Evolutionary conservation across 2,329 filamentous ascomycete genomes (phyloP), one percentile per base, ranked within the genome.

Genomic region (Beauveria caledonica): DNA sequence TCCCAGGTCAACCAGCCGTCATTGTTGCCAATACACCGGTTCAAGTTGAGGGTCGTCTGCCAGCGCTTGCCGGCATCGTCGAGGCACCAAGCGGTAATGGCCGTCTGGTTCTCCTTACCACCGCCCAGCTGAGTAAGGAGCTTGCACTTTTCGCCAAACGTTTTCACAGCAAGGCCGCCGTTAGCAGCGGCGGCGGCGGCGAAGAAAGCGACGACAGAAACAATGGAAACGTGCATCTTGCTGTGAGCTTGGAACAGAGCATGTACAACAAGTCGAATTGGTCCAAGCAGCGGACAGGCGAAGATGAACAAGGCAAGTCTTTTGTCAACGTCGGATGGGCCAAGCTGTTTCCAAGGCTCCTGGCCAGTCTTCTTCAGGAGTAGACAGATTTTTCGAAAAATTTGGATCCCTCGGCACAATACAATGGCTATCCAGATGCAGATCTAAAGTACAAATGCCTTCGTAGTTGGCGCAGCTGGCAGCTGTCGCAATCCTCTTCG

Each of bases 11-110:
- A n/a, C 42, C 8, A 56, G 53, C 53, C 25, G 25, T 6, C n/a
- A n/a, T 56, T n/a, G 53, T 56, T 56, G 53, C 40, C 40, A 9
- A 56, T 25, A 42, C 53, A 56, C 53, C 11, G 53, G 53, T 56
- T 56, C 53, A 56, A 42, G 53, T 56, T 56, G 42, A 56, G 17
- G 36, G 23, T 56, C 8, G 53, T 56, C 25, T 42, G 25, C 53
- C 53, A 56, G 21, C 39, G 53, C 42, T 46, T 23, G 53, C 53
- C 53, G 40, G 40, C 25, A 11, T 46, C 13, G 42, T 56, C 53
- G 53, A 29, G 36, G 53, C 53, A 56, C 40, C 13, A 29, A 11
- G 40, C 53, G 8, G 53, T 46, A 15, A 56, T 25, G 53, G 25
- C 7, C 17, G 53, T 45, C 42, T 46, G 25, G 10, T 42, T 27